Conservation (phyloP, 768 basidiomycete genomes). For the Butyriboletus loyo region DNA sequence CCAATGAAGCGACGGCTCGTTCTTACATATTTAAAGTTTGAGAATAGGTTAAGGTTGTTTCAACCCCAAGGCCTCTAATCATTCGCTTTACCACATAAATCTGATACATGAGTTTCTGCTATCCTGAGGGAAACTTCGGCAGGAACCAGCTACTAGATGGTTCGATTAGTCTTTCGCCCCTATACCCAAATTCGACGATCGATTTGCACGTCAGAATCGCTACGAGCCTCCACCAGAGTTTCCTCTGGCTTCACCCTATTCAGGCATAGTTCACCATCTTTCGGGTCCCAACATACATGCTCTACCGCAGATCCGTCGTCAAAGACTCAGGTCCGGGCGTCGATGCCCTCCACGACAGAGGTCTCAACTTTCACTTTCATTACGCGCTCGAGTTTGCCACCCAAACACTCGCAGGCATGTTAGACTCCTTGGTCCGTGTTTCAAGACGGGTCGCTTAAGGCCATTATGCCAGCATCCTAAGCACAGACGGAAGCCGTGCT, state of each 20-base stretch:
- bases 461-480: slow-evolving; percentile 77
- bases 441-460: slow-evolving; percentile 80
- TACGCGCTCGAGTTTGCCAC: slow-evolving; percentile 66
- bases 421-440: slow-evolving; percentile 87
- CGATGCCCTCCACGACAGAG: slow-evolving; percentile 65
- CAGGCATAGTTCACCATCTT: slow-evolving; percentile 90
- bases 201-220: slow-evolving; percentile 97
- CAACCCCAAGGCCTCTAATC: background rate
- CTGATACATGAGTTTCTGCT: slow-evolving; percentile 52
- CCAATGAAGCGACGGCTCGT: slow-evolving; percentile 48
- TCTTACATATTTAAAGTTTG: slow-evolving; percentile 68
- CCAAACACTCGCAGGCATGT: slow-evolving; percentile 79
- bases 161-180: slow-evolving; percentile 96
- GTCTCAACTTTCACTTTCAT: slow-evolving; percentile 72
- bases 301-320: slow-evolving; percentile 73
- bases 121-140: slow-evolving; percentile 85
- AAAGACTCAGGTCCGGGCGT: slow-evolving; percentile 73
- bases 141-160: slow-evolving; percentile 93
- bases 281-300: slow-evolving; percentile 85
- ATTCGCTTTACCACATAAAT: slow-evolving; percentile 1
- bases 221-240: slow-evolving; percentile 95
- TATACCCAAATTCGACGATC: slow-evolving; percentile 94
- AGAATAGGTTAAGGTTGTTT: slow-evolving; percentile 46
- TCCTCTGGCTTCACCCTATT: slow-evolving; percentile 92
- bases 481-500: slow-evolving; percentile 43